Evolutionary conservation across 768 basidiomycete species (phyloP), one percentile per base, ranked within the genome.

Genomic region (Leccinellum rugosiceps): DNA sequence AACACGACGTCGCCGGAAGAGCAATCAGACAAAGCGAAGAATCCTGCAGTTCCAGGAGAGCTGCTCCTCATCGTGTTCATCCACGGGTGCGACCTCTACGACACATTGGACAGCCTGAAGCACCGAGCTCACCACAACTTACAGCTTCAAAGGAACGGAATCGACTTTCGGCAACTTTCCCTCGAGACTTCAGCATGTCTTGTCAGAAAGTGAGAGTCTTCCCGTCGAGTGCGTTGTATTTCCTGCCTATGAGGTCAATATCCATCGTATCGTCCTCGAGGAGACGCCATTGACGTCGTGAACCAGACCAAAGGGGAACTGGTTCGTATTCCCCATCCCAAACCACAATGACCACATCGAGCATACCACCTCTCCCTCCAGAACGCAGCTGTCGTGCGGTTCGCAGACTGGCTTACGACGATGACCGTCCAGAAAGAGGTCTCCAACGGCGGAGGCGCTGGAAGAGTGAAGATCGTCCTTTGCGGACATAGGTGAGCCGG

Each of bases 391-490:
- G 88, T 94, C 3, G 82, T 87, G 30, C 83, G 84, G 8, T 95
- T 97, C 71, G 84, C 92, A 8, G 94, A 96, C 67, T 97, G 94
- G 95, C 81, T 97, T 44, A 89, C 92, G 1, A 88, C 84, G n/a
- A 74, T 92, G 21, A 91, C 89, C 5, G 88, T 96, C n/a, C 82
- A 91, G 68, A 83, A 81, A 59, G 94, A 96, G 71, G 88, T 87
- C 21, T 83, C 85, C 13, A 78, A 84, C 50, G 90, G 90, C 5
- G 87, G 89, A 11, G 92, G 92, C 9, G 87, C 82, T 45, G 83
- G 83, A 30, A 77, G 74, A 52, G 87, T 87, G 0, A 91, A 84
- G 69, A 81, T 96, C 50, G 88, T 94, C 4, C 77, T 97, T 7
- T 94, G 94, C 68, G 94, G 94, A 5, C 94, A 97, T 68, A 92